Base-by-base conservation (phyloP, 441 rosid species). In the Croton laevigatus region DNA sequence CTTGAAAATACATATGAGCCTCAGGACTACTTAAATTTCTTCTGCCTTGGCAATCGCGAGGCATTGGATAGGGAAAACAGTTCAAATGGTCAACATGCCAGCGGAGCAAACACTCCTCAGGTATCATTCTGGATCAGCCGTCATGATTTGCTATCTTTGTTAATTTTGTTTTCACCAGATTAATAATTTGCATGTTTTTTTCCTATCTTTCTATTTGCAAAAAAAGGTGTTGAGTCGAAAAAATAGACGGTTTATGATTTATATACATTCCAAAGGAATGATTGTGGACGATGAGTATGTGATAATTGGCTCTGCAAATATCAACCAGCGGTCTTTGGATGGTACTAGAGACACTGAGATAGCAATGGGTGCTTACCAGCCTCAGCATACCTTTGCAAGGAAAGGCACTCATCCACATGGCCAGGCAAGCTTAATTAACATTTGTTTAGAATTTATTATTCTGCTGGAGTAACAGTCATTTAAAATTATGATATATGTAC, bases 361-460 rank as follows among this genome's bases (percentile, higher is more conserved):
- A 68, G 99, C 99, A 70, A 94, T 94, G 97, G 99, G 99, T 48
- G 96, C 94, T 57, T 94, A 94, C 78, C 99, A 94, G 81, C 99
- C 99, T 71, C 87, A 78, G 10, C 85, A 92, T 80, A 85, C 94
- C n/a, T 81, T 90, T 86, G 89, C 88, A 22, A 80, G 75, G 66
- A 77, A 80, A 49, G 72, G 9, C 17, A 78, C 82, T 19, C 82
- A 78, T 76, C 96, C 99, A 2, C 86, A 68, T 27, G 99, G 94
- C 60, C 97, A 94, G 91, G 98, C 91, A 72, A 69, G 61, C 38
- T 27, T 57, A 7, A 9, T 53, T 53, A 20, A 10, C 22, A 9
- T 11, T 55, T 55, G 7, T 10, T 22, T 55, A 27, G 36, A 34
- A 54, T 22, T 55, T 55, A 8, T 22, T 52, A 55, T 55, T 23